Conservation (phyloP, 2,329 filamentous ascomycete genomes). For the Aspergillus proliferans region DNA sequence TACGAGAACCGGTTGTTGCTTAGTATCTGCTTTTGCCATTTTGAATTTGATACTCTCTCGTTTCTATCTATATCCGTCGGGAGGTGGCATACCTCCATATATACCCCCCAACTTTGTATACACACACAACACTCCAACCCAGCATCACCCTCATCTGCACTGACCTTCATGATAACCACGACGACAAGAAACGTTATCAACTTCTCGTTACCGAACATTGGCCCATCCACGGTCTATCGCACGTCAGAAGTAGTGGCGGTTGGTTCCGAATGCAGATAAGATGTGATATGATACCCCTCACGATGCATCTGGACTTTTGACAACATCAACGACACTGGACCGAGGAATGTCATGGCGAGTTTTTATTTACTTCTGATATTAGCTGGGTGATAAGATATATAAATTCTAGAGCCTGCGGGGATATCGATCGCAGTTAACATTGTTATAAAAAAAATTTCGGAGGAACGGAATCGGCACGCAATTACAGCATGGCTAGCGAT, state of each 20-base stretch:
- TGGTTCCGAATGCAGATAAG: not conserved
- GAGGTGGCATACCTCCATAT: not conserved
- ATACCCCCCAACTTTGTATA: not conserved
- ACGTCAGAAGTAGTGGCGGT: not conserved
- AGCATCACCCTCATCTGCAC: not conserved
- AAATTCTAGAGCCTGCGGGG: not conserved
- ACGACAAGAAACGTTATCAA: not conserved
- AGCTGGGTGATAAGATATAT: not conserved
- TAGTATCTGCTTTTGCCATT: not conserved
- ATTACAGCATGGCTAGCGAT: not conserved
- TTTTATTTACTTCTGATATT: not conserved
- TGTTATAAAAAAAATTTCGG: not conserved
- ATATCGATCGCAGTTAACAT: not conserved
- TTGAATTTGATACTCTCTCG: not conserved
- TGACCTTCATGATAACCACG: not conserved
- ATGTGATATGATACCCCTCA: not conserved
- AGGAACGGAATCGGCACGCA: not conserved
- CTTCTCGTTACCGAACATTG: not conserved
- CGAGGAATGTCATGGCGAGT: not conserved
- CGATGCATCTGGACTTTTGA: not conserved
- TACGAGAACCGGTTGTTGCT: slow-evolving; percentile 6
- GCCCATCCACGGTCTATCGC: not conserved
- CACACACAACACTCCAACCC: not conserved
- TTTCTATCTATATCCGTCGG: not conserved
- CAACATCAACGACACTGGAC: too few species aligned